These are phyloP conservation scores for Gastrodia elata DNA, from an alignment of 106 monocot species.

Conservation along the genomic window DNA sequence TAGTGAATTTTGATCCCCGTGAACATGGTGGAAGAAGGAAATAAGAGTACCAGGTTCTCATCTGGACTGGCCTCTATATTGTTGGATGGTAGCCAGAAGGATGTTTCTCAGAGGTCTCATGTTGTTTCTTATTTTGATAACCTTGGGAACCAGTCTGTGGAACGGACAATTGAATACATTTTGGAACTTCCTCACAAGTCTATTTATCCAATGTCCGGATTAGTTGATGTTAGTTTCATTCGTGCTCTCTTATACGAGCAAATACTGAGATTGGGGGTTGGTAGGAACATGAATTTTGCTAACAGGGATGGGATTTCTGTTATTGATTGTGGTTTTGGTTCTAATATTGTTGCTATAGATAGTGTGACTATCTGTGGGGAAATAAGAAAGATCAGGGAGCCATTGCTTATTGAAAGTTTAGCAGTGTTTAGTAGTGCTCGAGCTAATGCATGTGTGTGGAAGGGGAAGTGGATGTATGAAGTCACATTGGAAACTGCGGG, in stretches of 20 bases:
- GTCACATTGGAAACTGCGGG: constrained; percentile 83
- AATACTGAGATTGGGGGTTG: constrained; percentile 10
- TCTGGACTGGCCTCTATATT: constrained; percentile 74
- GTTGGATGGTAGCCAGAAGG: constrained; percentile 30
- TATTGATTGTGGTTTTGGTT: constrained; percentile 14
- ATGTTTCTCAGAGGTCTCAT: constrained; percentile 41
- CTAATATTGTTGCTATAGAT: constrained; percentile 37
- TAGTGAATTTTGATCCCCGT: background rate
- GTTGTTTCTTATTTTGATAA: constrained; percentile 68
- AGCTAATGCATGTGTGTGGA: constrained; percentile 64
- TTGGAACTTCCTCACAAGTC: constrained; percentile 82
- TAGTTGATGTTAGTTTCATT: constrained; percentile 41
- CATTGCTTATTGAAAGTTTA: constrained; percentile 67
- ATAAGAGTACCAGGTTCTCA: constrained; percentile 27
- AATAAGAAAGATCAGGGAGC: constrained; percentile 35
- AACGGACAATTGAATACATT: constrained; percentile 73
- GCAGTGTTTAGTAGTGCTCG: constrained; percentile 80
- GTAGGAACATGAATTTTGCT: background rate
- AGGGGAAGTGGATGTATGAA: constrained; percentile 99
- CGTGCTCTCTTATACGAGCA: constrained; percentile 31
- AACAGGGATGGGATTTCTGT: constrained; percentile 30
- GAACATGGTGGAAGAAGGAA: constrained; percentile 50
- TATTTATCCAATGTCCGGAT: constrained; percentile 15
- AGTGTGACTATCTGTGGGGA: constrained; percentile 71
- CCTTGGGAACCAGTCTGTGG: constrained; percentile 52